A percentile compares a stretch with the other conserved stretches of the same genome.
Conservation (phyloP, 331 rosid species). For the Saraca asoca region DNA sequence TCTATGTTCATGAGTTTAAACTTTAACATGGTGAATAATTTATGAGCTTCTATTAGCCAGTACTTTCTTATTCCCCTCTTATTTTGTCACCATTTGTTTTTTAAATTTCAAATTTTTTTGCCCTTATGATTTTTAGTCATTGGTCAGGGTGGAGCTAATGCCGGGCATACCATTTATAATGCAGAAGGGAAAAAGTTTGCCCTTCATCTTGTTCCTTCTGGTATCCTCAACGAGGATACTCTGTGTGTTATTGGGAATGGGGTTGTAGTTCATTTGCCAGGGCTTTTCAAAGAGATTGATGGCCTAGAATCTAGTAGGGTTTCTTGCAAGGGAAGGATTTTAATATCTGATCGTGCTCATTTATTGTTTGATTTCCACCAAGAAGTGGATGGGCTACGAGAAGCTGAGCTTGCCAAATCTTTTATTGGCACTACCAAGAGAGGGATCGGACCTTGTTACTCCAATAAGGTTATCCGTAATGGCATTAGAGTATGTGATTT, state of each 20-base stretch:
- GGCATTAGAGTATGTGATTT: slow-evolving; percentile 92
- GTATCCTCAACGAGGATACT: slow-evolving; percentile 86
- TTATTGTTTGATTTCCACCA: slow-evolving; percentile 92
- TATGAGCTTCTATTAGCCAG: background rate
- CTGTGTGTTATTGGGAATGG: slow-evolving; percentile 93
- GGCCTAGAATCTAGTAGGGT: slow-evolving; percentile 78
- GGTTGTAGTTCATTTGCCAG: slow-evolving; percentile 87
- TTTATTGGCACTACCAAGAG: slow-evolving; percentile 96
- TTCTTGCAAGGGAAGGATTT: slow-evolving; percentile 84
- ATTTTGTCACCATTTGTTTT: background rate
- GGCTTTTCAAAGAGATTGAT: slow-evolving; percentile 82
- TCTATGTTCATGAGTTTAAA: background rate
- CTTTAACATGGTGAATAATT: background rate
- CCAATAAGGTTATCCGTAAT: slow-evolving; percentile 83
- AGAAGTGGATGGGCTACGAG: slow-evolving; percentile 81
- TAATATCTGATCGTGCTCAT: slow-evolving; percentile 92
- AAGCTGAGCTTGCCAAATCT: slow-evolving; percentile 85
- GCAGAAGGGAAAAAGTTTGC: slow-evolving; percentile 94
- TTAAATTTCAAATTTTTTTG: slow-evolving; percentile 12
- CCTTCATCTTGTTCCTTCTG: slow-evolving; percentile 94
- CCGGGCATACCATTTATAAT: slow-evolving; percentile 93
- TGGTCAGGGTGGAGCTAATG: slow-evolving; percentile 91
- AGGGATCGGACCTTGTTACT: slow-evolving; percentile 96
- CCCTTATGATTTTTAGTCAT: slow-evolving; percentile 20
- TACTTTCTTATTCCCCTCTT: background rate